phyloP scores from a whole-genome alignment of 306 rosid genomes.

The Heteromeles arbutifolia region DNA sequence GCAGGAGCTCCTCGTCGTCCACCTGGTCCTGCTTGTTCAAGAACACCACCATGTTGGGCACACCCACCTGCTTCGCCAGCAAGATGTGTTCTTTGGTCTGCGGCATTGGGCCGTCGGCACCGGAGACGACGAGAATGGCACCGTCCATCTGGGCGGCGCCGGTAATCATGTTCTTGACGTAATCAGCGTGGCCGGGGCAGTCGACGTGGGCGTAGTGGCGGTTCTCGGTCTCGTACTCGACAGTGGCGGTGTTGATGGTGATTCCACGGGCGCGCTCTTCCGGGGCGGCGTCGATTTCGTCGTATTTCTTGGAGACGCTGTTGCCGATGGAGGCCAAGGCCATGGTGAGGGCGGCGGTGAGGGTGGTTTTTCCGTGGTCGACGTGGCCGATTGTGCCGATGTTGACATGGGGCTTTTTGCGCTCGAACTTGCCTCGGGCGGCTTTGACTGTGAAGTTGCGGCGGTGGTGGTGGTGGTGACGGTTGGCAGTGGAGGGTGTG shows the following conservation, averaged over 20 bases:
- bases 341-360: constrained; percentile 90
- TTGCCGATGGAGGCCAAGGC: constrained; percentile 60
- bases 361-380: constrained; percentile 90
- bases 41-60: constrained; percentile 73
- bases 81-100: constrained; percentile 81
- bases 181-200: constrained; percentile 83
- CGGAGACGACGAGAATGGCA: constrained; percentile 70
- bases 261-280: constrained; percentile 89
- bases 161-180: constrained; percentile 75
- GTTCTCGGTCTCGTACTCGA: constrained; percentile 82
- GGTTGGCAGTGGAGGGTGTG: constrained; percentile 17
- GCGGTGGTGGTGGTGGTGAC: constrained; percentile 20
- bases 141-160: constrained; percentile 90
- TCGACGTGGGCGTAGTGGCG: constrained; percentile 84
- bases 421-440: constrained; percentile 82
- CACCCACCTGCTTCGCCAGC: constrained; percentile 80
- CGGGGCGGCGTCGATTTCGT: constrained; percentile 84
- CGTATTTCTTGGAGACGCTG: constrained; percentile 67
- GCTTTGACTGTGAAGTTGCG: constrained; percentile 55
- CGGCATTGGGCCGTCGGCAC: constrained; percentile 84
- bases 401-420: constrained; percentile 84
- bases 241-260: constrained; percentile 89
- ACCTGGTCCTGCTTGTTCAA: constrained; percentile 81
- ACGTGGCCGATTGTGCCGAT: constrained; percentile 91
- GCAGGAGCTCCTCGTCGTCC: constrained; percentile 77